Percentiles rank a stretch among this genome's conserved stretches.
phyloP scores from a whole-genome alignment of 208 protist genomes.

The Tritrichomonas foetus region DNA sequence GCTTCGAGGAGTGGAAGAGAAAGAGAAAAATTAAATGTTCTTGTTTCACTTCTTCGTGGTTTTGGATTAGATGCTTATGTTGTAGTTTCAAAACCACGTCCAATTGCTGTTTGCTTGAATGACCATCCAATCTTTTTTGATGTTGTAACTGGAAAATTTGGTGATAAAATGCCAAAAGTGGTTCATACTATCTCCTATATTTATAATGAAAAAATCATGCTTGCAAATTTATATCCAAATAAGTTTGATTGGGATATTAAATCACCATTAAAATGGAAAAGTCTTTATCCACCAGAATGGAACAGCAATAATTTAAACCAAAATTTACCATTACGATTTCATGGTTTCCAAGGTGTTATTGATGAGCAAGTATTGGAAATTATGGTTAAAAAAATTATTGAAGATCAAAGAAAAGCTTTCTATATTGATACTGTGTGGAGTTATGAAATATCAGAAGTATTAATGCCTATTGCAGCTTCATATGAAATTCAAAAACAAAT shows the following conservation, averaged over 20 bases:
- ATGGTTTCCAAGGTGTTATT: background rate
- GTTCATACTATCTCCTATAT: background rate
- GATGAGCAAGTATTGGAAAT: background rate
- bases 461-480: background rate
- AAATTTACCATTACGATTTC: too few species aligned
- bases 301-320: background rate
- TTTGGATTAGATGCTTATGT: background rate
- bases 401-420: background rate
- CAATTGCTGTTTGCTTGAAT: background rate
- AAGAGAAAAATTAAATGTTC: background rate
- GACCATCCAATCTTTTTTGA: background rate
- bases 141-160: conserved; percentile 24
- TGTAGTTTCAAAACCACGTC: background rate
- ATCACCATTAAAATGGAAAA: background rate
- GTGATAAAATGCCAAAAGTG: background rate
- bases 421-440: background rate
- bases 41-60: background rate
- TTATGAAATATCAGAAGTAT: background rate
- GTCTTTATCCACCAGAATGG: background rate
- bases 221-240: background rate
- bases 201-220: background rate
- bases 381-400: background rate
- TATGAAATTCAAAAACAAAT: conserved; percentile 30
- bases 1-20: background rate
- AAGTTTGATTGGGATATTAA: conserved; percentile 26